These are phyloP conservation scores for Phaeosphaeria sp. DNA, from an alignment of 2,329 filamentous ascomycete genomes.

Conservation along the genomic window DNA sequence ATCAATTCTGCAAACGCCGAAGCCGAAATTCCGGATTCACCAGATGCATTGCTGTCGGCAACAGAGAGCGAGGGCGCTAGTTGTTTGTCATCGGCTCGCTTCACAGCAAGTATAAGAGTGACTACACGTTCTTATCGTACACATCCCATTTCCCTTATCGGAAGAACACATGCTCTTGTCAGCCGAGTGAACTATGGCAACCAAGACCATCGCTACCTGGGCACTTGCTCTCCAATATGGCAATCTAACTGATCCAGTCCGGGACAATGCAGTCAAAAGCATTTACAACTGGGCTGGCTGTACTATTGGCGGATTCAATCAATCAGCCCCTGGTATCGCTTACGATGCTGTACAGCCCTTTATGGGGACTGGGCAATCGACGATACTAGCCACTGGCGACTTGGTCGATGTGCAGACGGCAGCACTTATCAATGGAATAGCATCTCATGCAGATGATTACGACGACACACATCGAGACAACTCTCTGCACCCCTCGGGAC, in stretches of 20 bases:
- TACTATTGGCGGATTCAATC: neutral
- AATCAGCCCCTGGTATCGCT: neutral
- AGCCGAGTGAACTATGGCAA: neutral
- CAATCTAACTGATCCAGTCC: neutral
- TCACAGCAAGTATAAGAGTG: no score
- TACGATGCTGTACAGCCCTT: neutral
- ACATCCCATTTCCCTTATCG: neutral
- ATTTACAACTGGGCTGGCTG: neutral
- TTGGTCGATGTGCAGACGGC: neutral
- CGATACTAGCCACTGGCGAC: neutral
- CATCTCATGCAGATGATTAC: slow-evolving; percentile 1
- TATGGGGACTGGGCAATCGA: neutral
- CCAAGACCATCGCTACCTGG: neutral
- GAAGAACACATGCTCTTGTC: neutral
- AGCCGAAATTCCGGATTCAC: neutral
- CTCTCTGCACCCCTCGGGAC: neutral
- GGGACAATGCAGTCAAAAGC: neutral
- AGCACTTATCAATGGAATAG: neutral
- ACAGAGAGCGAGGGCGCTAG: no score
- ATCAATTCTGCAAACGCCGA: neutral
- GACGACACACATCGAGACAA: slow-evolving; percentile 1
- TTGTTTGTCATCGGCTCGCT: no score
- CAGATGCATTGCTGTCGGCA: neutral
- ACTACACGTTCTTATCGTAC: no score
- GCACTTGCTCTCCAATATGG: neutral